Percentiles rank a stretch among this genome's conserved stretches.
These are phyloP conservation scores for Brassica carinata DNA, from an alignment of 345 rosid species.

Conservation along the genomic window DNA sequence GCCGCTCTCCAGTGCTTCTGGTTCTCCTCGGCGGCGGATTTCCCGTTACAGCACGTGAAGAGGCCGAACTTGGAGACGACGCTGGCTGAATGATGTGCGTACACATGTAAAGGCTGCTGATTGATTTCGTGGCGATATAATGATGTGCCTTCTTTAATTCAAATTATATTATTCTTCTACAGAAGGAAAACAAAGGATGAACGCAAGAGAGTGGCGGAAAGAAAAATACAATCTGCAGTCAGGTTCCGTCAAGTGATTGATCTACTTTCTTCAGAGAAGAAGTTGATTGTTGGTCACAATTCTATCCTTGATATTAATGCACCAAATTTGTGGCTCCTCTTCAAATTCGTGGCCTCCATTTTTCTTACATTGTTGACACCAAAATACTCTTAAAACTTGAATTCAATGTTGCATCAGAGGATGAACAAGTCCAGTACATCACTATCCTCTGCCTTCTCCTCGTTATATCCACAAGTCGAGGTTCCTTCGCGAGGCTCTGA, in stretches of 20 bases:
- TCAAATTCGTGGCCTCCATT: slow-evolving; percentile 65
- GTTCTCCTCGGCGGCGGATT: slow-evolving; percentile 39
- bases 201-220: slow-evolving; percentile 49
- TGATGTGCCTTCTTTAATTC: background rate
- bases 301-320: slow-evolving; percentile 85
- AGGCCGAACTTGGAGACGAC: slow-evolving; percentile 73
- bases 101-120: slow-evolving; percentile 69
- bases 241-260: slow-evolving; percentile 95
- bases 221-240: slow-evolving; percentile 60
- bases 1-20: slow-evolving; percentile 48
- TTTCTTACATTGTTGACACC: slow-evolving; percentile 79
- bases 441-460: slow-evolving; percentile 69
- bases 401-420: slow-evolving; percentile 46
- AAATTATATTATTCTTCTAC: slow-evolving; percentile 19
- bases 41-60: slow-evolving; percentile 78
- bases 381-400: slow-evolving; percentile 74
- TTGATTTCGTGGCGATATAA: slow-evolving; percentile 57
- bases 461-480: slow-evolving; percentile 71
- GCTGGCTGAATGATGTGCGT: slow-evolving; percentile 51
- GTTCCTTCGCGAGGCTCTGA: slow-evolving; percentile 41
- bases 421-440: slow-evolving; percentile 78
- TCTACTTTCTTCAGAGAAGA: slow-evolving; percentile 73
- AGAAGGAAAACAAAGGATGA: slow-evolving; percentile 78
- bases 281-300: slow-evolving; percentile 91
- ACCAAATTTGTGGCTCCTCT: slow-evolving; percentile 84